Evolutionary conservation across 805 yeast genomes (phyloP).

Genomic region (Suhomyces vadensis): DNA sequence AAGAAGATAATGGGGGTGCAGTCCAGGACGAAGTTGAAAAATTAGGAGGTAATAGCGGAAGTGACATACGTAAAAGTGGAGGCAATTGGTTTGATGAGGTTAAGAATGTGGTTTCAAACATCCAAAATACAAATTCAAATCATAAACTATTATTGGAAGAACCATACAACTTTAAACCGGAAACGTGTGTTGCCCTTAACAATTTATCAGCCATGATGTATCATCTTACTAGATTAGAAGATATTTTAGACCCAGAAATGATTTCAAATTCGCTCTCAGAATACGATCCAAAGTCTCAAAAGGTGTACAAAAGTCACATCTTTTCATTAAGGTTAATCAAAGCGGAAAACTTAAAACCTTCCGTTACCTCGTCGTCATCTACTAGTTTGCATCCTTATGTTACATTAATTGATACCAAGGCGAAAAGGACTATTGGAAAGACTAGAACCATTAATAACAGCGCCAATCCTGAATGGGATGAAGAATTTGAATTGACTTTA

Average conservation of each 20-base stretch:
- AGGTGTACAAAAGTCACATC: constrained; percentile 47
- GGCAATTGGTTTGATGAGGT: constrained; percentile 53
- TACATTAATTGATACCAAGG: constrained; percentile 57
- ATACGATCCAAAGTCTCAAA: constrained; percentile 32
- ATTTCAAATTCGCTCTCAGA: constrained; percentile 44
- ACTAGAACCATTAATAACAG: constrained; percentile 66
- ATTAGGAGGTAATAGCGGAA: constrained; percentile 14
- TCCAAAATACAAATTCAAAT: constrained; percentile 27
- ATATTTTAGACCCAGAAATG: constrained; percentile 56
- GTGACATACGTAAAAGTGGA: constrained; percentile 10
- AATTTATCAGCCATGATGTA: constrained; percentile 56
- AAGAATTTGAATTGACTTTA: constrained; percentile 65
- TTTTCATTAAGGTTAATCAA: constrained; percentile 63
- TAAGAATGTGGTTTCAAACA: constrained; percentile 48
- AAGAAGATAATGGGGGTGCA: constrained; percentile 24
- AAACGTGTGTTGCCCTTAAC: constrained; percentile 76
- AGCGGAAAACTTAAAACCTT: constrained; percentile 58
- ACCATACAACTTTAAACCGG: constrained; percentile 58
- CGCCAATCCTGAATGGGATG: constrained; percentile 81
- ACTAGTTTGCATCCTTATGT: constrained; percentile 54
- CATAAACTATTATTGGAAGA: constrained; percentile 36
- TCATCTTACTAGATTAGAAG: constrained; percentile 55
- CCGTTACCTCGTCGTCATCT: constrained; percentile 34
- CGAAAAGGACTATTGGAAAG: constrained; percentile 58
- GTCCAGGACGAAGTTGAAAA: constrained; percentile 4